Conservation (phyloP, 108 stramenopile species). For the Cyclotella sp. region DNA sequence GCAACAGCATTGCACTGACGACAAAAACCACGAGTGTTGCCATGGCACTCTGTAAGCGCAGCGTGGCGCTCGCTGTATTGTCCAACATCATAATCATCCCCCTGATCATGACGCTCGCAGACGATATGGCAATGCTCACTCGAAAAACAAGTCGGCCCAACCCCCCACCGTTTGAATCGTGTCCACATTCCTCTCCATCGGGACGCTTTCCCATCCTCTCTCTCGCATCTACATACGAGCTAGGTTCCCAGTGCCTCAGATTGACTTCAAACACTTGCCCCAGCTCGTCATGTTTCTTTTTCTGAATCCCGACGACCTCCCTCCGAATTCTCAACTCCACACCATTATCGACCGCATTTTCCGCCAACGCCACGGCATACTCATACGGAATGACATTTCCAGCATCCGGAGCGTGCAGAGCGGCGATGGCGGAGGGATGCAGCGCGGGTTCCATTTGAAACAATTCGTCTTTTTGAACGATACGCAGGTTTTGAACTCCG, state of each 20-base stretch:
- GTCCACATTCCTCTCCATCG: constrained; percentile 36
- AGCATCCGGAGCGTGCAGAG: constrained; percentile 79
- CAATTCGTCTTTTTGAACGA: constrained; percentile 67
- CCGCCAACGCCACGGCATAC: constrained; percentile 78
- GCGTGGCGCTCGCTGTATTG: constrained; percentile 16
- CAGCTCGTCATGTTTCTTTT: background rate
- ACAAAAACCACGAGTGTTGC: constrained; percentile 37
- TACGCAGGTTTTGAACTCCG: constrained; percentile 74
- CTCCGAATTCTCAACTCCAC: constrained; percentile 81
- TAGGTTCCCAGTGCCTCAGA: constrained; percentile 75
- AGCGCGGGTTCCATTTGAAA: constrained; percentile 71
- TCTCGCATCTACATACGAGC: constrained; percentile 56
- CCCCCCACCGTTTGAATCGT: background rate
- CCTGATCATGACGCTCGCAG: constrained; percentile 26
- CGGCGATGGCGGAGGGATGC: constrained; percentile 70
- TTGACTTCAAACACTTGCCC: constrained; percentile 46
- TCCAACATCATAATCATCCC: constrained; percentile 49
- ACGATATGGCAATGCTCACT: constrained; percentile 33
- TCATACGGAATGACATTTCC: constrained; percentile 89
- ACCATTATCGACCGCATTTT: constrained; percentile 90
- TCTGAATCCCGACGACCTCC: constrained; percentile 62
- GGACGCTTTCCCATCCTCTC: constrained; percentile 47
- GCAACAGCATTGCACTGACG: constrained; percentile 27
- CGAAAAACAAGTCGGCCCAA: constrained; percentile 19
- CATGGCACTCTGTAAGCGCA: constrained; percentile 30